Base-by-base conservation (phyloP, 495 filamentous ascomycete species). In the Margaritispora aquatica region DNA sequence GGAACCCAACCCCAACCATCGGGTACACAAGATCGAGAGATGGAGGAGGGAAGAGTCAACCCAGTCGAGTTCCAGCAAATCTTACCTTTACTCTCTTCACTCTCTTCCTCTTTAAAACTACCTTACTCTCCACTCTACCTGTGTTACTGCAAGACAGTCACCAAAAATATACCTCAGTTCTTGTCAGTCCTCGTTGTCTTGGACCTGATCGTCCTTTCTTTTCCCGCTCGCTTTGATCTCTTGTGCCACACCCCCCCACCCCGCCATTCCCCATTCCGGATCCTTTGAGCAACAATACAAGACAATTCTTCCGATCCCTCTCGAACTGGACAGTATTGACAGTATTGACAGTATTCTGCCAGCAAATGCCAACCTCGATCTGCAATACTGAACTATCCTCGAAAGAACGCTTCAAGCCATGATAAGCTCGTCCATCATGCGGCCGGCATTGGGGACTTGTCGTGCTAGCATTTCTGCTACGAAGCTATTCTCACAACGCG, bases 391-490 rank as follows among this genome's bases (percentile, higher is more conserved):
- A 44, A 9, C 8, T 44, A n/a, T 44, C 17, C 47, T 23, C 19
- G 47, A 26, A 24, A 4, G 47, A 50, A 23, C 47, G 21, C 47
- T 5, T 24, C n/a, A 3, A 49, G 57, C 36, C 60, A 66, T 66
- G 64, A 66, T 66, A 66, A 53, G 31, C 36, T 58, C 60, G 17
- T 58, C 60, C 24, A 58, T 58, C 15, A 60, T 66, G 60, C 64
- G 64, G 64, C 60, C 60, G 57, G 26, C 64, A 41, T 36, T 61
- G 10, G 31, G 47, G 7, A 53, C 61, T 48, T 66, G 64, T 66
- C 64, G 64, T 52, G 64, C 64, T 62, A 53, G 64, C 51, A 63
- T 63, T 5, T 38, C 24, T n/a, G 54, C 63, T 31, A 22, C 54
- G 19, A 48, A 21, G 8, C 19, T 47, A 1, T 23, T 27, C 19